A percentile compares a stretch with the other conserved stretches of the same genome.
Conservation (phyloP, 805 yeast genomes). For the Teunomyces lycoperdinae region DNA sequence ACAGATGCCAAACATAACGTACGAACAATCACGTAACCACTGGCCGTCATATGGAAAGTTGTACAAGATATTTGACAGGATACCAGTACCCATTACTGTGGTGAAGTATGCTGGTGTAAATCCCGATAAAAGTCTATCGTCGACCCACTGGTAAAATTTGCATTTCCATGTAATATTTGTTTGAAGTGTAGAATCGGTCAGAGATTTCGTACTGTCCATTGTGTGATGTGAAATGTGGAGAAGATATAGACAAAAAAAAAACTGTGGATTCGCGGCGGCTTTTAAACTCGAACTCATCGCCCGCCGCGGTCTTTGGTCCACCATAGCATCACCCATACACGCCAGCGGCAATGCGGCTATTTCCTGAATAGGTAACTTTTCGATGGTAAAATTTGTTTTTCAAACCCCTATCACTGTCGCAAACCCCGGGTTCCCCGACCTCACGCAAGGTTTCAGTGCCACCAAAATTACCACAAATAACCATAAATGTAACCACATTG, state of each 20-base stretch:
- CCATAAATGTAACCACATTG: too few species aligned
- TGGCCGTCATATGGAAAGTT: slow-evolving; percentile 61
- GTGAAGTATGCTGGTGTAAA: slow-evolving; percentile 61
- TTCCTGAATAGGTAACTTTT: neutral
- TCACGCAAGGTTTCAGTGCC: too few species aligned
- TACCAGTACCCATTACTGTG: slow-evolving; percentile 84
- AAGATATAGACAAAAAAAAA: neutral
- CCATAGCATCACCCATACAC: neutral
- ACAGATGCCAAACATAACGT: slow-evolving; percentile 62
- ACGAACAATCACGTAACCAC: slow-evolving; percentile 58
- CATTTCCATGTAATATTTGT: neutral
- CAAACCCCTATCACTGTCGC: neutral
- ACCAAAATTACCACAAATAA: too few species aligned
- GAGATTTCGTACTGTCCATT: neutral
- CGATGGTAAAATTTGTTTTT: neutral
- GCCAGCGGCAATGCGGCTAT: neutral
- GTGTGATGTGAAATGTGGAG: neutral
- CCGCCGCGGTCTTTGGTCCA: slow-evolving; percentile 4
- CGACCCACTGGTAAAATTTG: slow-evolving; percentile 1
- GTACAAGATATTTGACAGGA: slow-evolving; percentile 58
- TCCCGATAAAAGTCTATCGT: slow-evolving; percentile 15
- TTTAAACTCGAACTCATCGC: neutral
- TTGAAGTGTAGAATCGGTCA: neutral
- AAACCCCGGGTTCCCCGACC: too few species aligned
- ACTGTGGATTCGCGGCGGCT: slow-evolving; percentile 1